Percentiles rank a stretch among this genome's conserved stretches.
Conservation (phyloP, 2,329 filamentous ascomycete genomes). For the Scedosporium dehoogii region DNA sequence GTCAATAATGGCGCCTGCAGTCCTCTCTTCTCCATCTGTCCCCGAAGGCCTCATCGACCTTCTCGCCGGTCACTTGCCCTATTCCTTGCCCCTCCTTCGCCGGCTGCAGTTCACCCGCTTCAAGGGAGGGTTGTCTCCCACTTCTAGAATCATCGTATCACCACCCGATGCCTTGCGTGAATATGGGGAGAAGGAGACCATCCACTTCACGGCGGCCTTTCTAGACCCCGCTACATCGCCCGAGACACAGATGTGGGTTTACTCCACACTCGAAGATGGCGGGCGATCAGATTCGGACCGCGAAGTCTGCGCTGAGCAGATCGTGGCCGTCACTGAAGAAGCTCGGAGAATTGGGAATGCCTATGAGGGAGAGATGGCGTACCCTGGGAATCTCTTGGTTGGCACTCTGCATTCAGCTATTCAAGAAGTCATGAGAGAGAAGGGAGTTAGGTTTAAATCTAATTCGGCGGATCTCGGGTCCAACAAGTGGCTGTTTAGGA, state of each 20-base stretch:
- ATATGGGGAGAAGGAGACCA: not conserved
- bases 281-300: slow-evolving; percentile 9
- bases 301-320: slow-evolving; percentile 20
- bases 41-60: slow-evolving; percentile 16
- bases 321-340: slow-evolving; percentile 20
- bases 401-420: slow-evolving; percentile 23
- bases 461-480: slow-evolving; percentile 15
- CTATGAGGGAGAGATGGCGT: slow-evolving; percentile 12
- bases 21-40: not conserved
- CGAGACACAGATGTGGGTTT: slow-evolving; percentile 58
- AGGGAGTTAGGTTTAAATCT: not conserved
- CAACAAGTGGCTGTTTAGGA: slow-evolving; percentile 50
- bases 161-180: slow-evolving; percentile 10
- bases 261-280: slow-evolving; percentile 37
- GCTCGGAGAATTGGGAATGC: slow-evolving; percentile 17
- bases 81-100: slow-evolving; percentile 51
- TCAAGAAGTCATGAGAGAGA: slow-evolving; percentile 7
- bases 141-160: slow-evolving; percentile 25
- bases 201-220: slow-evolving; percentile 45
- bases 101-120: slow-evolving; percentile 45
- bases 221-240: slow-evolving; percentile 49
- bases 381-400: slow-evolving; percentile 23
- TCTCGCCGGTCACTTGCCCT: slow-evolving; percentile 41
- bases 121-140: not conserved
- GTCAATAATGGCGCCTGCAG: not conserved